Evolutionary conservation across 2,329 filamentous ascomycete species (phyloP).

Genomic region (Clarireedia hainanense): DNA sequence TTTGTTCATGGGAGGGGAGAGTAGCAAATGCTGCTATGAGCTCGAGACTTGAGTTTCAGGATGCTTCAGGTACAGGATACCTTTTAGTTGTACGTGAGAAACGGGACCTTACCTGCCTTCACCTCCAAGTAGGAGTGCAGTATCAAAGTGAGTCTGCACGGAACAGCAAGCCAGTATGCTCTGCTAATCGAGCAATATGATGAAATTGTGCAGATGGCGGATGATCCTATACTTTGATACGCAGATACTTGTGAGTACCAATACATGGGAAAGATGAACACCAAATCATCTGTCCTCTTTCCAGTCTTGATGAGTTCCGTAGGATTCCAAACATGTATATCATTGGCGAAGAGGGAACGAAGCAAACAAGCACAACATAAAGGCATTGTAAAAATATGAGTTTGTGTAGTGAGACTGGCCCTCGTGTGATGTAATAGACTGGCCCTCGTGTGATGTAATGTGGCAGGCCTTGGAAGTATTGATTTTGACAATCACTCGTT

Average conservation of each 20-base stretch:
- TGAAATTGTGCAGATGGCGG: neutral
- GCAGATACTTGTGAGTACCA: no score
- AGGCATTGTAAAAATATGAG: no score
- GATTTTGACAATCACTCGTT: no score
- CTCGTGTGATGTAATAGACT: neutral
- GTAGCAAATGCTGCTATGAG: neutral
- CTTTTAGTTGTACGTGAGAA: neutral
- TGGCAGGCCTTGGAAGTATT: neutral
- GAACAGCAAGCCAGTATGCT: neutral
- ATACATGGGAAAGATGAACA: no score
- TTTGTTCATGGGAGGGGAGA: no score
- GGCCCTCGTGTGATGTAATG: neutral
- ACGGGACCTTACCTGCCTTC: neutral
- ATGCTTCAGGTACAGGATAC: neutral
- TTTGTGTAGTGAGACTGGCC: no score
- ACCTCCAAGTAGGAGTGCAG: neutral
- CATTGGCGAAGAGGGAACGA: neutral
- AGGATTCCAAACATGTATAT: neutral
- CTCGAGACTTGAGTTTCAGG: slow-evolving; percentile 2
- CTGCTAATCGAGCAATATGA: neutral
- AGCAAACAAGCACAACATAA: neutral
- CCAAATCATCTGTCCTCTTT: no score
- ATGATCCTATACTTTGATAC: neutral
- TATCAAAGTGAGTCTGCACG: neutral
- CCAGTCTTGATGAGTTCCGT: no score